phyloP scores from a whole-genome alignment of 1,139 yeast species.

The Magnusiomyces sp. region DNA sequence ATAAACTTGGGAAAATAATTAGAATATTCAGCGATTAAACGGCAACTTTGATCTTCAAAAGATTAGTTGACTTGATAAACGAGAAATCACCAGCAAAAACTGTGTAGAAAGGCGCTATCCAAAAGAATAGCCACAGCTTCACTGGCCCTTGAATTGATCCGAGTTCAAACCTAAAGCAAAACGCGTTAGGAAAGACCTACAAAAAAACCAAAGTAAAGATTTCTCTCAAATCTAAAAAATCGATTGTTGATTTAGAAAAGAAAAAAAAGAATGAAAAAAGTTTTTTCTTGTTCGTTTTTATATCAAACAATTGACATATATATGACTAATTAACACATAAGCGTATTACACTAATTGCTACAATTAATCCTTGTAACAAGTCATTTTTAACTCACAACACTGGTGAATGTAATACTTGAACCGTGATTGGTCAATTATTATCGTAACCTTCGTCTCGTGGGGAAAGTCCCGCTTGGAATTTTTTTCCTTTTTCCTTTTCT shows the following conservation, averaged over 20 bases:
- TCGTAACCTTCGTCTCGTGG: neutral
- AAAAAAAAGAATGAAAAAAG: neutral
- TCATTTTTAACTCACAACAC: neutral
- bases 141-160: no score
- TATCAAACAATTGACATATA: neutral
- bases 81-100: no score
- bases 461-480: neutral
- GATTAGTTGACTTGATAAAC: no score
- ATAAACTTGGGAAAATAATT: slow-evolving; percentile 1
- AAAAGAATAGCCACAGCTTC: no score
- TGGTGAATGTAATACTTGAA: neutral
- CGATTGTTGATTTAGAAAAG: neutral
- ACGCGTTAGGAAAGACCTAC: neutral
- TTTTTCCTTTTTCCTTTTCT: neutral
- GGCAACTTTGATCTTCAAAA: slow-evolving; percentile 1
- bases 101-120: no score
- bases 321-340: neutral
- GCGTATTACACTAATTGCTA: neutral
- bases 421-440: neutral
- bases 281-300: neutral
- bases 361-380: neutral
- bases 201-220: neutral
- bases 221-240: neutral
- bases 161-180: no score
- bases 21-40: slow-evolving; percentile 8